phyloP scores from a whole-genome alignment of 1,284 basidiomycete species.

The Peniophora sp. region DNA sequence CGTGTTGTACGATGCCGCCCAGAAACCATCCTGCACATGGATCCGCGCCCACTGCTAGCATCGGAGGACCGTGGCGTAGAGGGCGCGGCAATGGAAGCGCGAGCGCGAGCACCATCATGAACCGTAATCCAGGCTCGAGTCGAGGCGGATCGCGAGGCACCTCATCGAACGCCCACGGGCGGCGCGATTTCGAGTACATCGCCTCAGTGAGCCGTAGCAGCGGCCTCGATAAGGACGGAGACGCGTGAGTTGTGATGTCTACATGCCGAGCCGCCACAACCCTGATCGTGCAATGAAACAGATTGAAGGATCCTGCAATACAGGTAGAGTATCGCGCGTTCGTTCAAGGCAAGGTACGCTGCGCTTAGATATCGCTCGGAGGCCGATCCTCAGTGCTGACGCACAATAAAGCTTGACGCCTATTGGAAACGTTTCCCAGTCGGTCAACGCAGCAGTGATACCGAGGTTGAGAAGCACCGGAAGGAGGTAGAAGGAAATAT shows the following conservation, averaged over 20 bases:
- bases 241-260: conserved; percentile 2
- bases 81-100: background rate
- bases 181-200: conserved; percentile 4
- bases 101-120: background rate
- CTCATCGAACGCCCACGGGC: background rate
- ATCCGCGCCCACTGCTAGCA: no score
- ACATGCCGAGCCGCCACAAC: background rate
- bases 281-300: background rate
- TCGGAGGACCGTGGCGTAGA: background rate
- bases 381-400: background rate
- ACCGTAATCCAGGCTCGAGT: background rate
- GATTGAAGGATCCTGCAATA: conserved; percentile 1
- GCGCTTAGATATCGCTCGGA: background rate
- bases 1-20: no score
- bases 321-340: conserved; percentile 5
- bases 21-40: no score
- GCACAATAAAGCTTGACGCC: conserved; percentile 43
- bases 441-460: conserved; percentile 27
- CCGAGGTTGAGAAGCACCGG: conserved; percentile 28
- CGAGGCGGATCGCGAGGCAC: no score
- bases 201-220: conserved; percentile 6
- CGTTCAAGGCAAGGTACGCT: conserved; percentile 3
- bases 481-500: conserved; percentile 51
- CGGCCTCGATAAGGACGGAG: conserved; percentile 5
- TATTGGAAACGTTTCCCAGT: conserved; percentile 43